Conservation (phyloP, 768 basidiomycete species). For the Mycena chlorophos region DNA sequence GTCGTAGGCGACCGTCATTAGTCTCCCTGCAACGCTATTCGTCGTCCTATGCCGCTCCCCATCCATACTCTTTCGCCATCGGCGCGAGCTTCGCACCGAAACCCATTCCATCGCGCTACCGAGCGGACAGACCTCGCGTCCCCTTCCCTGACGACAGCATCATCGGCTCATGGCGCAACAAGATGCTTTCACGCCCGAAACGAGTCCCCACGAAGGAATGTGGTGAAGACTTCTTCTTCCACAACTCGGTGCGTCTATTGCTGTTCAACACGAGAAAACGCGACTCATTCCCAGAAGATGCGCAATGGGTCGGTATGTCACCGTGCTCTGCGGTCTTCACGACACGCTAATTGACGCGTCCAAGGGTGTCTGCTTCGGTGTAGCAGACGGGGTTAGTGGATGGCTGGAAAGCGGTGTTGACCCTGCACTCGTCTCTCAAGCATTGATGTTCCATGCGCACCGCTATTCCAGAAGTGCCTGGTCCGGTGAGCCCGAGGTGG, state of each 20-base stretch:
- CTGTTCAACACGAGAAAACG: not conserved
- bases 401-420: constrained; percentile 67
- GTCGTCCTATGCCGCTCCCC: not conserved
- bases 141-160: constrained; percentile 19
- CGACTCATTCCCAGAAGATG: constrained; percentile 13
- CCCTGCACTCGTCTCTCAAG: constrained; percentile 68
- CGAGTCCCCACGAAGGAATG: constrained; percentile 10
- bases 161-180: constrained; percentile 20
- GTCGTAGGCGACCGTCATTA: not conserved
- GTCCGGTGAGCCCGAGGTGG: constrained; percentile 59
- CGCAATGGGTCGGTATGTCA: constrained; percentile 19
- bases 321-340: not conserved
- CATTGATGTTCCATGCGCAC: constrained; percentile 62
- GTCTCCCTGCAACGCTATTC: not conserved
- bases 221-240: constrained; percentile 20
- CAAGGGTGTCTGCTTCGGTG: constrained; percentile 56
- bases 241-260: constrained; percentile 13
- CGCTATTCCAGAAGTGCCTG: constrained; percentile 49
- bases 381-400: constrained; percentile 72
- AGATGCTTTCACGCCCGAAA: constrained; percentile 16
- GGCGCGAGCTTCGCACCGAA: constrained; percentile 22
- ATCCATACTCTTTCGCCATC: constrained; percentile 17
- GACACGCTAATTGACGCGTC: not conserved
- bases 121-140: constrained; percentile 11
- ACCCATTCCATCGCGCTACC: constrained; percentile 6